Conservation (phyloP, 352 stramenopile genomes). For the Pythium periplocum region DNA sequence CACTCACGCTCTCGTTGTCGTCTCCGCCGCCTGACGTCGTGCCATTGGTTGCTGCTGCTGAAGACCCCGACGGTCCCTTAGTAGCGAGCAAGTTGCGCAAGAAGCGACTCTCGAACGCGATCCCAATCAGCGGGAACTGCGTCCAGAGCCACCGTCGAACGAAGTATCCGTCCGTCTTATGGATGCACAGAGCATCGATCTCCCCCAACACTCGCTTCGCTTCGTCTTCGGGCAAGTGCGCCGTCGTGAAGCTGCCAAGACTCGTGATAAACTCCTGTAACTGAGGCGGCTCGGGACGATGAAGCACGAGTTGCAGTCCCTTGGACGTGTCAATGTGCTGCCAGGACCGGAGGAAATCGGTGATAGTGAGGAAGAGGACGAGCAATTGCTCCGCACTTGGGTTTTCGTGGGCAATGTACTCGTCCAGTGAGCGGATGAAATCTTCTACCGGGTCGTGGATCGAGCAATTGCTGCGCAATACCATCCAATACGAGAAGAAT, state of each 20-base stretch:
- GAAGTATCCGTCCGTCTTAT: constrained; percentile 67
- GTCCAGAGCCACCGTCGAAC: constrained; percentile 80
- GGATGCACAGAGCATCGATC: constrained; percentile 59
- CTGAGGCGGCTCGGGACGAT: constrained; percentile 49
- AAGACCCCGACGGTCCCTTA: constrained; percentile 5
- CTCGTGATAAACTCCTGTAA: constrained; percentile 71
- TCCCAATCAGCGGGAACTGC: constrained; percentile 77
- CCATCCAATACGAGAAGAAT: constrained; percentile 78
- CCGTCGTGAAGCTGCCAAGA: constrained; percentile 47
- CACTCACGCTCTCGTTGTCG: constrained; percentile 2
- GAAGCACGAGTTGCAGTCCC: constrained; percentile 20
- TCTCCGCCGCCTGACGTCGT: neutral
- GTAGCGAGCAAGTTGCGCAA: constrained; percentile 26
- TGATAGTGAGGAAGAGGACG: constrained; percentile 69
- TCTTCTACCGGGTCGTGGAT: constrained; percentile 75
- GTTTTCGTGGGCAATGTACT: constrained; percentile 58
- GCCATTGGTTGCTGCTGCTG: constrained; percentile 2
- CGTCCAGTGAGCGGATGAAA: constrained; percentile 73
- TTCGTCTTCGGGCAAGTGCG: constrained; percentile 46
- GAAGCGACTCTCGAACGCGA: constrained; percentile 70
- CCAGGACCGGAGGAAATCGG: constrained; percentile 71
- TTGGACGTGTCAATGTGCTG: constrained; percentile 36
- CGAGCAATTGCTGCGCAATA: constrained; percentile 52
- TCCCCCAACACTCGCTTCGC: constrained; percentile 47
- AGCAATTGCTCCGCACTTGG: constrained; percentile 62